A percentile compares a stretch with the other conserved stretches of the same genome.
These are phyloP conservation scores for Vigna reflexopilosa DNA, from an alignment of 306 rosid species.

Conservation along the genomic window DNA sequence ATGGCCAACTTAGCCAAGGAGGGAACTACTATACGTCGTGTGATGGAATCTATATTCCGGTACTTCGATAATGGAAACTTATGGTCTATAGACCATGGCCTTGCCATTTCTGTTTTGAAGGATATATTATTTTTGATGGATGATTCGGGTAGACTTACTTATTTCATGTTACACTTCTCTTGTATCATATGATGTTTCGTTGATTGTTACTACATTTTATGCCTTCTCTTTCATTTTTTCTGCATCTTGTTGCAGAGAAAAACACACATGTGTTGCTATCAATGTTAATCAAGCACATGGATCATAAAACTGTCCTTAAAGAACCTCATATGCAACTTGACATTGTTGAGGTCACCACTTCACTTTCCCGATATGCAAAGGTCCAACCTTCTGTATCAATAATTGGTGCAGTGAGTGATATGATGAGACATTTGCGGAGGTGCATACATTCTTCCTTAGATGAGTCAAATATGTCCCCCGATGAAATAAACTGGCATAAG, in stretches of 20 bases:
- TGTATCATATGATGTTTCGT: slow-evolving; percentile 32
- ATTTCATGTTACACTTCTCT: slow-evolving; percentile 33
- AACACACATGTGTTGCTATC: slow-evolving; percentile 82
- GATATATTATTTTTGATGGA: slow-evolving; percentile 87
- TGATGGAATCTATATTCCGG: slow-evolving; percentile 87
- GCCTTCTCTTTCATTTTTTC: slow-evolving; percentile 23
- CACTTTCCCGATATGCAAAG: slow-evolving; percentile 75
- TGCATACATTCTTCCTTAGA: slow-evolving; percentile 76
- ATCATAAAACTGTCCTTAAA: slow-evolving; percentile 83
- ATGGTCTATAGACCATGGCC: slow-evolving; percentile 79
- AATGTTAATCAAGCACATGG: slow-evolving; percentile 87
- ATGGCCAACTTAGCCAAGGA: slow-evolving; percentile 96
- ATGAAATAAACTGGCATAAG: slow-evolving; percentile 67
- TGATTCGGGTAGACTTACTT: slow-evolving; percentile 63
- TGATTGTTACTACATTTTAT: slow-evolving; percentile 3
- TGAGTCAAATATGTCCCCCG: slow-evolving; percentile 60
- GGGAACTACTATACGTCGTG: slow-evolving; percentile 88
- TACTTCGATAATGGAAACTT: slow-evolving; percentile 73
- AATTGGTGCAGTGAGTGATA: slow-evolving; percentile 76
- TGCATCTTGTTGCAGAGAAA: slow-evolving; percentile 65
- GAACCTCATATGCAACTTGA: slow-evolving; percentile 83
- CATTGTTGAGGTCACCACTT: slow-evolving; percentile 77
- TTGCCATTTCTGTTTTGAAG: slow-evolving; percentile 76
- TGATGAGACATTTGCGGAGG: slow-evolving; percentile 89
- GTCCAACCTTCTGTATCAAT: slow-evolving; percentile 79